Evolutionary conservation across 768 basidiomycete species (phyloP).

Genomic region (Vishniacozyma victoriae): DNA sequence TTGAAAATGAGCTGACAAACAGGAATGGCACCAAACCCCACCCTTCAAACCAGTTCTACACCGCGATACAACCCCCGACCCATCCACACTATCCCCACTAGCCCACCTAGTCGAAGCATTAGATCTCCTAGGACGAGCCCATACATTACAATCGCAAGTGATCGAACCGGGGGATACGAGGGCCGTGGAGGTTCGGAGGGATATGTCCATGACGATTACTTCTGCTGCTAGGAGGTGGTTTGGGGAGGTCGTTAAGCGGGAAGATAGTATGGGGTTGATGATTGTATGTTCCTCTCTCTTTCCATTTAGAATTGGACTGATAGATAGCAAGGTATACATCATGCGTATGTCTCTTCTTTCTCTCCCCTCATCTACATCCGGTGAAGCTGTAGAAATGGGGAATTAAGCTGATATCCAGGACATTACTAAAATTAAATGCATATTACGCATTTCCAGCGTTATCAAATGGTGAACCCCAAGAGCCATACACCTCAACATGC

Average conservation of each 20-base stretch:
- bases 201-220: slow-evolving; percentile 28
- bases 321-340: slow-evolving; percentile 37
- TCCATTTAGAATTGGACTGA: neutral
- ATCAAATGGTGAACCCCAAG: slow-evolving; percentile 33
- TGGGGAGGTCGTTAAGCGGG: slow-evolving; percentile 8
- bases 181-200: slow-evolving; percentile 30
- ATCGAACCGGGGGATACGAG: slow-evolving; percentile 36
- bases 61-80: slow-evolving; percentile 10
- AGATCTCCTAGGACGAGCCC: slow-evolving; percentile 39
- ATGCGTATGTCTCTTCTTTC: slow-evolving; percentile 33
- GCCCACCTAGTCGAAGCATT: slow-evolving; percentile 41
- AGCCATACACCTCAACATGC: slow-evolving; percentile 38
- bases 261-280: slow-evolving; percentile 24
- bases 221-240: slow-evolving; percentile 37
- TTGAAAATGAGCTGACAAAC: neutral
- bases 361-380: neutral
- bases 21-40: slow-evolving; percentile 38
- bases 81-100: slow-evolving; percentile 28
- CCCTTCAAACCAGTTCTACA: slow-evolving; percentile 32
- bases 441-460: slow-evolving; percentile 43
- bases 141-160: slow-evolving; percentile 33
- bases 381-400: no score
- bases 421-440: slow-evolving; percentile 40
- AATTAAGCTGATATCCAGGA: slow-evolving; percentile 15
- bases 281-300: slow-evolving; percentile 25